These are phyloP conservation scores for Immersiporthe knoxdaviesiana DNA, from an alignment of 2,329 filamentous ascomycete species.

Conservation along the genomic window DNA sequence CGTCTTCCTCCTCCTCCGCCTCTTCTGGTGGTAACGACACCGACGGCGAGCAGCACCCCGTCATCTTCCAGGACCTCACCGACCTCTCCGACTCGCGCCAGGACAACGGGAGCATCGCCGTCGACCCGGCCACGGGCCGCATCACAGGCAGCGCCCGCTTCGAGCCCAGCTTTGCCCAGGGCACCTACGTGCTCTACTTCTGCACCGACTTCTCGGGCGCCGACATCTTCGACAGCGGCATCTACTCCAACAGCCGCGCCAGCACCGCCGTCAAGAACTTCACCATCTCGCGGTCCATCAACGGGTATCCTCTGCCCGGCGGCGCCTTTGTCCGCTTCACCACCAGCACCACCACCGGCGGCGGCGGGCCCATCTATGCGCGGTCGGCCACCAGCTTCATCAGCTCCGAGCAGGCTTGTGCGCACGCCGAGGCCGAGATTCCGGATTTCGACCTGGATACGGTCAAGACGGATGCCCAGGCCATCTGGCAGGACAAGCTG, in stretches of 20 bases:
- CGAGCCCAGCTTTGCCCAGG: conserved; percentile 66
- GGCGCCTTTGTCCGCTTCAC: conserved; percentile 69
- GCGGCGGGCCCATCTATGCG: conserved; percentile 57
- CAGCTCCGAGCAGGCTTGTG: conserved; percentile 66
- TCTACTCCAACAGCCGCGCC: conserved; percentile 62
- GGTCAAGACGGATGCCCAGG: conserved; percentile 54
- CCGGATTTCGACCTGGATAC: conserved; percentile 66
- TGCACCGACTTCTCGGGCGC: conserved; percentile 70
- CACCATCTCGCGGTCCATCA: conserved; percentile 53
- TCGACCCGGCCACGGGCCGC: conserved; percentile 60
- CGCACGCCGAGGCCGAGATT: conserved; percentile 71
- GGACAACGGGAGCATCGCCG: conserved; percentile 58
- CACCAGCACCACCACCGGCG: too few relatives aligned
- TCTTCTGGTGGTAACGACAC: conserved; percentile 38
- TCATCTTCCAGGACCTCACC: conserved; percentile 67
- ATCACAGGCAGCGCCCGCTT: conserved; percentile 67
- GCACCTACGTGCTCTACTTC: conserved; percentile 63
- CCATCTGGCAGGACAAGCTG: conserved; percentile 65
- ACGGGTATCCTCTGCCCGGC: conserved; percentile 58
- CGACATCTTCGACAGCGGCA: conserved; percentile 60
- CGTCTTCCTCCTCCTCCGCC: conserved; percentile 34
- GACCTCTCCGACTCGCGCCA: conserved; percentile 65
- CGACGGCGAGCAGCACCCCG: conserved; percentile 48
- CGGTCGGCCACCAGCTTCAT: conserved; percentile 74
- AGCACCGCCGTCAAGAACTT: conserved; percentile 51